Conservation (phyloP, 2,329 filamentous ascomycete species). For the Fusarium concolor region DNA sequence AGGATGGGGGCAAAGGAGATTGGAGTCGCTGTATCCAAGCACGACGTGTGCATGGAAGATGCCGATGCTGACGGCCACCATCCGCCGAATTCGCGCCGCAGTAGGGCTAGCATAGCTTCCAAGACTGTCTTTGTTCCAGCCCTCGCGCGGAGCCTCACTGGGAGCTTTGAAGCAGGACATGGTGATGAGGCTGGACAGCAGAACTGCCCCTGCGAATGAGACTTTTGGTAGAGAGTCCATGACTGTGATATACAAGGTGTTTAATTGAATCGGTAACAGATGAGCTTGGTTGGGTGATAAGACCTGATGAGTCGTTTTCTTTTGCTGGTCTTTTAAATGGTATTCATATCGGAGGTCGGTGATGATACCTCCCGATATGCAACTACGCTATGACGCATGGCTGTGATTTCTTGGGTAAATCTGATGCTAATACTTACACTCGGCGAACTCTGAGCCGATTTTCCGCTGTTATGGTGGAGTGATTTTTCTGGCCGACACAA, state of each 20-base stretch:
- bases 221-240: background rate
- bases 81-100: background rate
- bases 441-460: no score
- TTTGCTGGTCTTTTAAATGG: background rate
- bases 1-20: background rate
- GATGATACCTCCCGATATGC: background rate
- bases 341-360: background rate
- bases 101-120: background rate
- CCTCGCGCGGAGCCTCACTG: background rate
- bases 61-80: background rate
- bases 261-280: no score
- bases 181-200: background rate
- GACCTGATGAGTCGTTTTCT: no score
- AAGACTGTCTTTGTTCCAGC: conserved; percentile 3
- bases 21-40: background rate
- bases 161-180: conserved; percentile 1
- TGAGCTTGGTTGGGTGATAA: background rate
- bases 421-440: no score
- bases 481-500: no score
- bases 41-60: background rate
- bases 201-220: background rate
- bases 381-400: no score
- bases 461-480: no score
- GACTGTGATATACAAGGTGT: rapidly evolving
- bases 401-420: conserved; percentile 12